These are phyloP conservation scores for Plasmodium relictum DNA, from an alignment of 169 alveolate species.

Conservation along the genomic window DNA sequence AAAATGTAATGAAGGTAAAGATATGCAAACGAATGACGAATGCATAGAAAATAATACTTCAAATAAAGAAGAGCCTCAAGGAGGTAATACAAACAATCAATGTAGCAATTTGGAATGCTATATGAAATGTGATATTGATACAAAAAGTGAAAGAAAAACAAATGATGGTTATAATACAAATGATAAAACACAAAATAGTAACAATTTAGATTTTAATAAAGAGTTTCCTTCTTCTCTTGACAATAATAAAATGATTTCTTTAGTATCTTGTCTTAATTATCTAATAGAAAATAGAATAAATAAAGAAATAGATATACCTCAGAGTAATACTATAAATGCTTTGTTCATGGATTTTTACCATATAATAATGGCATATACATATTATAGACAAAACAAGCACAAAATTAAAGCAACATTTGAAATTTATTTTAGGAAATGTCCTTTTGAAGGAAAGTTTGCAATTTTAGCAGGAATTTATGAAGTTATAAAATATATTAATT, in stretches of 20 bases:
- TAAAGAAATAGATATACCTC: constrained; percentile 57
- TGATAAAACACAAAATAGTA: no score
- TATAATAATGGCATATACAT: constrained; percentile 69
- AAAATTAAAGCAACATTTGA: constrained; percentile 89
- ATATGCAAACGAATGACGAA: no score
- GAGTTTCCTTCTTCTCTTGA: constrained; percentile 8
- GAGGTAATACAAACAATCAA: no score
- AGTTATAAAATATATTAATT: constrained; percentile 82
- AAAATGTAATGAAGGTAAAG: no score
- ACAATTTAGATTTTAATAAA: neutral
- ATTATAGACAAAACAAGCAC: constrained; percentile 80
- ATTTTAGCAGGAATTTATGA: constrained; percentile 90
- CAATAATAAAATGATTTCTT: constrained; percentile 48
- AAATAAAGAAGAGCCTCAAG: no score
- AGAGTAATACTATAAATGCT: constrained; percentile 52
- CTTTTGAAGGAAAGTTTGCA: constrained; percentile 91
- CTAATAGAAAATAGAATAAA: constrained; percentile 60
- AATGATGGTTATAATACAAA: no score
- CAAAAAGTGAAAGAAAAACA: no score
- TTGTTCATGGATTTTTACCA: constrained; percentile 73
- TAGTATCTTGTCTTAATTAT: constrained; percentile 22
- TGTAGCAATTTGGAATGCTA: no score
- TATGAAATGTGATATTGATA: no score
- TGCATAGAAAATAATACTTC: no score
- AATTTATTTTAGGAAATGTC: constrained; percentile 90